phyloP scores from a whole-genome alignment of 2,329 filamentous ascomycete genomes.

The Aspergillus neotritici region DNA sequence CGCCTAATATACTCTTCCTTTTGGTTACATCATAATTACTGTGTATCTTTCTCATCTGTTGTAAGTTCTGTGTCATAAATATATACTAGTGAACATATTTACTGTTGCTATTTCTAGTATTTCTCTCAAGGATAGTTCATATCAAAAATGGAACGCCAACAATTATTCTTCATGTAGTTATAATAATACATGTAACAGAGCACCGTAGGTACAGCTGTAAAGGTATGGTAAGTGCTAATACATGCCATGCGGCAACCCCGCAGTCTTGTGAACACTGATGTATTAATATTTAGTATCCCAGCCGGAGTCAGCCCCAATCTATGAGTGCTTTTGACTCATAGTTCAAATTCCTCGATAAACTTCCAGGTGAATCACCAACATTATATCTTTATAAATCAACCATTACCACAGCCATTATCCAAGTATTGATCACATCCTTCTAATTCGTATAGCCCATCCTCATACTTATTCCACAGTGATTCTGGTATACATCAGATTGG shows the following conservation, averaged over 20 bases:
- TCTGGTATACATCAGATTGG: conserved; percentile 1
- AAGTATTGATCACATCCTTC: background rate
- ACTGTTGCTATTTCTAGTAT: too few relatives aligned
- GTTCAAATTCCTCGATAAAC: conserved; percentile 3
- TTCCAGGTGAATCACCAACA: conserved; percentile 1
- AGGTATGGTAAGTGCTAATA: conserved; percentile 6
- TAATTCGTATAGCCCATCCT: background rate
- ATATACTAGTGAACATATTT: too few relatives aligned
- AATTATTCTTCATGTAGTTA: too few relatives aligned
- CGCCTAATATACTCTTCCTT: too few relatives aligned
- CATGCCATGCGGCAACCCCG: conserved; percentile 21
- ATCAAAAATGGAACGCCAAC: too few relatives aligned
- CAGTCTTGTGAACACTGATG: conserved; percentile 19
- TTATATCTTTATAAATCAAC: background rate
- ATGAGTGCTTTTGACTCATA: conserved; percentile 19
- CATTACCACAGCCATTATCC: background rate
- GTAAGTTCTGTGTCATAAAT: too few relatives aligned
- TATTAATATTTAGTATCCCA: conserved; percentile 11
- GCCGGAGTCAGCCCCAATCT: conserved; percentile 12
- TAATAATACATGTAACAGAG: too few relatives aligned
- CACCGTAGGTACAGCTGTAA: conserved; percentile 3
- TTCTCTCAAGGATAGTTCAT: too few relatives aligned
- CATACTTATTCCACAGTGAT: conserved; percentile 2
- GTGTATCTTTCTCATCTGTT: too few relatives aligned
- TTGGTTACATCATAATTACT: too few relatives aligned